A percentile compares a stretch with the other conserved stretches of the same genome.
phyloP scores from a whole-genome alignment of 495 filamentous ascomycete genomes.

The Saxispiralis lemnorum region DNA sequence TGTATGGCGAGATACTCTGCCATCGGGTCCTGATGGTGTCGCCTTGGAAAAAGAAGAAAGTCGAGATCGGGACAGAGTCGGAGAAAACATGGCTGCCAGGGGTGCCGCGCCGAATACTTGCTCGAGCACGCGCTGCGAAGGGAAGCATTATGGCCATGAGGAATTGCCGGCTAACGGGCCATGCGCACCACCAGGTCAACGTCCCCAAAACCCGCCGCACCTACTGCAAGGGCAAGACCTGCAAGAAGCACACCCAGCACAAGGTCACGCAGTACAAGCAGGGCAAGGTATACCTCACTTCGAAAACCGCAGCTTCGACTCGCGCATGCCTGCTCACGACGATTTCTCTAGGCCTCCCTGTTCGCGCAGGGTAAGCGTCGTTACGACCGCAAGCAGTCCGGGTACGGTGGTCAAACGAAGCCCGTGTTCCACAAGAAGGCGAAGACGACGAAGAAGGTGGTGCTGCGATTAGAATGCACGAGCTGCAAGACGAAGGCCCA shows the following conservation, averaged over 20 bases:
- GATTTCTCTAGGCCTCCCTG: conserved; percentile 50
- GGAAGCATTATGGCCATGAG: too few relatives aligned
- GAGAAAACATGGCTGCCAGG: not conserved
- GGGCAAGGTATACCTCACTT: conserved; percentile 46
- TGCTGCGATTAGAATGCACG: conserved; percentile 91
- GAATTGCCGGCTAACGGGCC: not conserved
- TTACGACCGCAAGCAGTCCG: conserved; percentile 99
- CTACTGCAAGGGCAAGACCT: conserved; percentile 88
- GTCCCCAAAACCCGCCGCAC: conserved; percentile 80
- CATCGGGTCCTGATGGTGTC: not conserved
- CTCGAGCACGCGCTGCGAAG: not conserved
- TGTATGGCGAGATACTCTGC: not conserved
- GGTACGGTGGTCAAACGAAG: conserved; percentile 99
- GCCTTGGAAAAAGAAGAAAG: not conserved
- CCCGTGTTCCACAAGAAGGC: conserved; percentile 99
- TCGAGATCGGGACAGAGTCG: not conserved
- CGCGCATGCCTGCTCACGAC: not conserved
- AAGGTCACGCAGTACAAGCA: conserved; percentile 97
- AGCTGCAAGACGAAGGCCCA: conserved; percentile 97
- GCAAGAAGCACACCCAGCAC: conserved; percentile 82
- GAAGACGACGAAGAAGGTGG: conserved; percentile 99
- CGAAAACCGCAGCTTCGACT: not conserved
- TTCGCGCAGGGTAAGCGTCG: conserved; percentile 98
- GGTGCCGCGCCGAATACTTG: not conserved
- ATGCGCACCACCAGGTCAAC: conserved; percentile 45